phyloP scores from a whole-genome alignment of 2,329 filamentous ascomycete species.

The Trichophyton equinum region DNA sequence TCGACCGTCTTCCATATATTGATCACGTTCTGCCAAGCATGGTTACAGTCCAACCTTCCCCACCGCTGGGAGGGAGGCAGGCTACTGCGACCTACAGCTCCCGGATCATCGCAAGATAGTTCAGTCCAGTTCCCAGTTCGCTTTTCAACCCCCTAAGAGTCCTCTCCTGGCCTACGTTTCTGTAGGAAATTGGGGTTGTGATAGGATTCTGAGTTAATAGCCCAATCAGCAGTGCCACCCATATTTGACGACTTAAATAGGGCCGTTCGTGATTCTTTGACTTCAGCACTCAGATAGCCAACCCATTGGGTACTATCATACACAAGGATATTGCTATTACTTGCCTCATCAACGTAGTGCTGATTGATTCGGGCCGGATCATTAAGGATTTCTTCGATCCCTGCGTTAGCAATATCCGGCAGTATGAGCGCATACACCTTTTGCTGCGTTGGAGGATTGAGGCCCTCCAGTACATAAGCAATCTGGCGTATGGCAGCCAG shows the following conservation, averaged over 20 bases:
- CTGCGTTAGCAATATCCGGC: constrained; percentile 24
- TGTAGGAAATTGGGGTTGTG: not conserved
- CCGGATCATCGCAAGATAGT: not conserved
- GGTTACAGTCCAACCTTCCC: not conserved
- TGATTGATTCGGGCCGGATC: not conserved
- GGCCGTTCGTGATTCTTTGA: not conserved
- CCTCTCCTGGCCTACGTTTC: not conserved
- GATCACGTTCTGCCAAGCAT: not conserved
- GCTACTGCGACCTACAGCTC: not conserved
- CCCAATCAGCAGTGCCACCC: constrained; percentile 20
- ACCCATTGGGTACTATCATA: constrained; percentile 6
- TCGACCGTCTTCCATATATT: not conserved
- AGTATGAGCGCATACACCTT: constrained; percentile 23
- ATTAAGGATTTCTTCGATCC: constrained; percentile 23
- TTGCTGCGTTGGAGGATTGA: constrained; percentile 16
- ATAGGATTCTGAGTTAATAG: constrained; percentile 16
- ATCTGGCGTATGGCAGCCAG: constrained; percentile 17
- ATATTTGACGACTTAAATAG: constrained; percentile 15
- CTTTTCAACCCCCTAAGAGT: not conserved
- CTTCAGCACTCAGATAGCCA: constrained; percentile 13
- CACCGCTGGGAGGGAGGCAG: not conserved
- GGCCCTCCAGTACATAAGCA: constrained; percentile 5
- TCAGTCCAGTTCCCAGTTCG: constrained; percentile 1
- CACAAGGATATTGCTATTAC: not conserved
- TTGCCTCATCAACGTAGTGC: not conserved